Conservation (phyloP, 2,329 filamentous ascomycete species). For the Botrytis byssoidea region DNA sequence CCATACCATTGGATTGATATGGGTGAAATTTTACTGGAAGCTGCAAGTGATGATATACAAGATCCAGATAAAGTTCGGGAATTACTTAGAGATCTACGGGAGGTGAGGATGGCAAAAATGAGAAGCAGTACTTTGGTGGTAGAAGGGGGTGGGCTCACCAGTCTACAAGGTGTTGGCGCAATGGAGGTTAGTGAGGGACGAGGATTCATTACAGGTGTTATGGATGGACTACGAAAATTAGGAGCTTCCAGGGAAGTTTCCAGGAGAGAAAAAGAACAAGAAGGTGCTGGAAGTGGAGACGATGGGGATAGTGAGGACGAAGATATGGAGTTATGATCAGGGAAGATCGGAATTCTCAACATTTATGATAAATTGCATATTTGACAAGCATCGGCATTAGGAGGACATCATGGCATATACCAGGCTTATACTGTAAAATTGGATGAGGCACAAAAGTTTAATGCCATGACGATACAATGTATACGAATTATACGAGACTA, state of each 20-base stretch:
- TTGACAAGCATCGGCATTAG: constrained; percentile 10
- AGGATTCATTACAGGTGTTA: constrained; percentile 78
- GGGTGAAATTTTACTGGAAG: constrained; percentile 80
- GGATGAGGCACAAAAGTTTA: not conserved
- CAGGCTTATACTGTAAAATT: constrained; percentile 6
- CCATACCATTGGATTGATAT: constrained; percentile 97
- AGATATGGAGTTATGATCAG: constrained; percentile 34
- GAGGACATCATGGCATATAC: constrained; percentile 3
- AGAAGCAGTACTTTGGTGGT: constrained; percentile 69
- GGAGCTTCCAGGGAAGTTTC: constrained; percentile 77
- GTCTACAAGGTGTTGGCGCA: constrained; percentile 73
- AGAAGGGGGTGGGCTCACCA: constrained; percentile 72
- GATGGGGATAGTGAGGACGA: constrained; percentile 62
- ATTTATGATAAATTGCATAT: not conserved
- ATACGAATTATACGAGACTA: not conserved
- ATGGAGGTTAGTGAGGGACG: constrained; percentile 91
- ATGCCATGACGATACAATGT: not conserved
- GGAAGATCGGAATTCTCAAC: not conserved
- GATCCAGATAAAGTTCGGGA: constrained; percentile 71
- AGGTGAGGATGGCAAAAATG: constrained; percentile 88
- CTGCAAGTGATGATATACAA: constrained; percentile 79
- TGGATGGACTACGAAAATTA: constrained; percentile 83
- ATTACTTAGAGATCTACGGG: constrained; percentile 75
- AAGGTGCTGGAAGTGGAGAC: constrained; percentile 54
- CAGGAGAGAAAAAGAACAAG: constrained; percentile 72